A percentile compares a stretch with the other conserved stretches of the same genome.
These are phyloP conservation scores for Asterella californica DNA, from an alignment of 225 moss, liverwort and hornwort genomes.

Conservation along the genomic window DNA sequence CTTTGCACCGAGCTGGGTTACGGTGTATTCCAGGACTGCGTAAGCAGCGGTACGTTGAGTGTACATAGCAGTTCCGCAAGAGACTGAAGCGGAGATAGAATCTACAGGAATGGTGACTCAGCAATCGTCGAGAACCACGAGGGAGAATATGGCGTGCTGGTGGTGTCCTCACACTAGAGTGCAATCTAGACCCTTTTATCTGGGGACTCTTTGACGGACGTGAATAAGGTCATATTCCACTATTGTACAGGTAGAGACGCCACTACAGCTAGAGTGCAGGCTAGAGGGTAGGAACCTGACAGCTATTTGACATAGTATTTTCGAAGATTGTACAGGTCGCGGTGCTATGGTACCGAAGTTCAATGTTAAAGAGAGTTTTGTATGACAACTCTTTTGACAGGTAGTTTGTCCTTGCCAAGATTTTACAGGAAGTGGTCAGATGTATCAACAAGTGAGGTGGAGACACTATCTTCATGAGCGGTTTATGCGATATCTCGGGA, in stretches of 20 bases:
- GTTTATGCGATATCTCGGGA: too few relatives aligned
- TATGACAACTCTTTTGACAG: too few relatives aligned
- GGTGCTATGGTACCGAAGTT: too few relatives aligned
- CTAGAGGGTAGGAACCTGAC: neutral
- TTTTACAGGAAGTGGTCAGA: too few relatives aligned
- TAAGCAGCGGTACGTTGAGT: neutral
- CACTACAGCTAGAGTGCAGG: neutral
- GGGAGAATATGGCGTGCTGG: neutral
- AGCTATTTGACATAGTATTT: neutral
- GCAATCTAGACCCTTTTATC: neutral
- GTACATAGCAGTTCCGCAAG: slow-evolving; percentile 1
- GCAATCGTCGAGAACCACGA: too few relatives aligned
- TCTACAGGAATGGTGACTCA: neutral
- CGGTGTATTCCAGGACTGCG: neutral
- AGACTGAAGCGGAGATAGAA: neutral
- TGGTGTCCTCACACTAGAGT: neutral
- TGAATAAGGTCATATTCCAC: neutral
- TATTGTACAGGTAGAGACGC: neutral
- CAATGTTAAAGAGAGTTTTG: too few relatives aligned
- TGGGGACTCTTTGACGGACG: neutral
- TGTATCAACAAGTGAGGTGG: too few relatives aligned
- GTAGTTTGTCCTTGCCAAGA: too few relatives aligned
- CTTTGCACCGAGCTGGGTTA: neutral
- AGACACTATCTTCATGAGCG: too few relatives aligned
- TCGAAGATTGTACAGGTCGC: too few relatives aligned